Evolutionary conservation across 116 monocot genomes (phyloP), one percentile per base, ranked within the genome.

Genomic region (Dioscorea cayenensis): DNA sequence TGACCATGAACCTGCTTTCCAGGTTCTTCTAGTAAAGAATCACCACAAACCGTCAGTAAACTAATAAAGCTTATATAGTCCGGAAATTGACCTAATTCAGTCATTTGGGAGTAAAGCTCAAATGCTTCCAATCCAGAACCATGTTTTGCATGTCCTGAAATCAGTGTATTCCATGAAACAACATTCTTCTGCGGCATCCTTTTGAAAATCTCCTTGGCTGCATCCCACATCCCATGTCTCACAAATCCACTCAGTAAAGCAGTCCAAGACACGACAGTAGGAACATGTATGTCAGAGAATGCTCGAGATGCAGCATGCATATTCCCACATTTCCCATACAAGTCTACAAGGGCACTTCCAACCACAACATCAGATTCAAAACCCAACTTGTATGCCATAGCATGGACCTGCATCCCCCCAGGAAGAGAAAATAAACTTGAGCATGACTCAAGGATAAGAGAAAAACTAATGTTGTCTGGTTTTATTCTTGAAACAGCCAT

Each of bases 231-330:
- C 78, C 78, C 81, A 72, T 63, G 70, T 71, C 52, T 85, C 63
- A 81, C 76, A 73, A 76, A 82, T 43, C 75, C 71, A 21, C 72
- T 72, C 38, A 85, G 28, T 43, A 81, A 62, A 21, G 82, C 69
- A 63, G 85, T 82, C 82, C 85, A 85, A 38, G 78, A 79, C 22
- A 82, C 37, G 69, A 85, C 78, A 66, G 29, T 79, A 25, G 77
- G 80, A 13, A 38, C 19, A 21, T 71, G 36, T 64, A 84, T 75
- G 20, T 72, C 81, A 61, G 36, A 51, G 66, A 84, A 84, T 58
- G 81, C 77, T 62, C 58, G 36, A 43, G 73, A 69, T 37, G 78
- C 81, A 70, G 23, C 59, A 20, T 67, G 69, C 27, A 81, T 69
- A 29, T 66, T 75, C 17, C 67, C 75, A 59, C 72, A 81, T 73